Percentiles rank a stretch among this genome's conserved stretches.
Conservation (phyloP, 2,329 filamentous ascomycete genomes). For the Sporothrix protearum region DNA sequence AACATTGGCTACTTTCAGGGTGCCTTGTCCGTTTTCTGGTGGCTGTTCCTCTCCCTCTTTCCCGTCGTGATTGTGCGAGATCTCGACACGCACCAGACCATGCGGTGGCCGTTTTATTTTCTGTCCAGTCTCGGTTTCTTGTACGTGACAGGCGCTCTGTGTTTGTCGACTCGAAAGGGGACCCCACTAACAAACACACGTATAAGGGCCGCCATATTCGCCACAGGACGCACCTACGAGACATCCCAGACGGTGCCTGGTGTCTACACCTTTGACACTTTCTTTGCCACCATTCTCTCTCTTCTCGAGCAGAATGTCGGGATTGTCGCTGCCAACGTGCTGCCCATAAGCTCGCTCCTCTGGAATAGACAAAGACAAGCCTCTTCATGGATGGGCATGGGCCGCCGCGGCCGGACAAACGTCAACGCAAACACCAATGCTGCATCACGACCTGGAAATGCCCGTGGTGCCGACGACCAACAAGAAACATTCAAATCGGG, state of each 20-base stretch:
- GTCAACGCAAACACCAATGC: not conserved
- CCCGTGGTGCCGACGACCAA: constrained; percentile 20
- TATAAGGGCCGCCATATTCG: constrained; percentile 35
- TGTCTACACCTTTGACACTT: constrained; percentile 34
- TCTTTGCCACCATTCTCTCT: constrained; percentile 36
- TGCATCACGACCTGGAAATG: not conserved
- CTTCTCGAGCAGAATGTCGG: constrained; percentile 40
- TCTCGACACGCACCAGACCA: constrained; percentile 31
- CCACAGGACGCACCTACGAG: constrained; percentile 38
- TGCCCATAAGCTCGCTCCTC: constrained; percentile 37
- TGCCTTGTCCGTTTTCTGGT: constrained; percentile 38
- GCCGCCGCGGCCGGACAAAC: not conserved
- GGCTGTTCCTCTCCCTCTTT: constrained; percentile 39
- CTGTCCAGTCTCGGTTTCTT: constrained; percentile 34
- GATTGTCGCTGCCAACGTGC: constrained; percentile 39
- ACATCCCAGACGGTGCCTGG: constrained; percentile 33
- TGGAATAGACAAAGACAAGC: constrained; percentile 23
- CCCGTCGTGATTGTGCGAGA: constrained; percentile 36
- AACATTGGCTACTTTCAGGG: constrained; percentile 39
- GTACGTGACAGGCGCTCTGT: constrained; percentile 30
- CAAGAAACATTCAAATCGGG: constrained; percentile 18
- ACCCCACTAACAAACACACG: not conserved
- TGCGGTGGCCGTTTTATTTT: constrained; percentile 38
- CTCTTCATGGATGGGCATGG: constrained; percentile 6
- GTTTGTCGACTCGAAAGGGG: not conserved